phyloP scores from a whole-genome alignment of 2,329 filamentous ascomycete species.

The Exophiala phaeomuriformis region DNA sequence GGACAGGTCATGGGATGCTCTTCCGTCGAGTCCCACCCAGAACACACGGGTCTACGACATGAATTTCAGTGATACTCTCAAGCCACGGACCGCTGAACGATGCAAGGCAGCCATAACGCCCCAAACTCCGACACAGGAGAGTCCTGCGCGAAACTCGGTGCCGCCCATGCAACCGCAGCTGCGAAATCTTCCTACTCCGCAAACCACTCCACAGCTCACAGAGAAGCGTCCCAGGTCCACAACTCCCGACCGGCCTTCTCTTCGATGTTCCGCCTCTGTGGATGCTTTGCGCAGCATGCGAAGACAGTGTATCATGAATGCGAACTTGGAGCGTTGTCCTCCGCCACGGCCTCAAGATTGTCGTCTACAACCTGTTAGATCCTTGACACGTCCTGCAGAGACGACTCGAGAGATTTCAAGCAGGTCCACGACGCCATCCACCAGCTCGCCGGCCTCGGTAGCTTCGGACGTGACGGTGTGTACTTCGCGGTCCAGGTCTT shows the following conservation, averaged over 20 bases:
- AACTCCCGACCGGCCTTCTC: conserved; percentile 52
- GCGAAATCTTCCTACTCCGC: conserved; percentile 54
- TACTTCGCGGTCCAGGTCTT: conserved; percentile 49
- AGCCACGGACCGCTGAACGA: conserved; percentile 6
- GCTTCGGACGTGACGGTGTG: conserved; percentile 52
- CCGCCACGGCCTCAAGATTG: conserved; percentile 28
- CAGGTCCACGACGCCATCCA: conserved; percentile 14
- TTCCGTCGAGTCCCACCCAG: not conserved
- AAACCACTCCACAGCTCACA: conserved; percentile 49
- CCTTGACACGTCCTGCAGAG: conserved; percentile 21
- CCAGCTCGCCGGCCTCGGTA: conserved; percentile 56
- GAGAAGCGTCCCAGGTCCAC: conserved; percentile 28
- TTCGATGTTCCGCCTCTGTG: conserved; percentile 50
- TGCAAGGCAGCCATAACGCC: conserved; percentile 1
- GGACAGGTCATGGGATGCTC: conserved; percentile 1
- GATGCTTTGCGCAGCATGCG: conserved; percentile 51
- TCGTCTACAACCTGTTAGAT: conserved; percentile 11
- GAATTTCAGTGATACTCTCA: conserved; percentile 19
- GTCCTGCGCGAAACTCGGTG: conserved; percentile 28
- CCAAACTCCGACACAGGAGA: conserved; percentile 14
- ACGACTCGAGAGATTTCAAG: conserved; percentile 14
- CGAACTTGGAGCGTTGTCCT: conserved; percentile 47
- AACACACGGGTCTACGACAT: conserved; percentile 9
- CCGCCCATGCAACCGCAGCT: conserved; percentile 51
- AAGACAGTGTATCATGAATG: conserved; percentile 48